These are phyloP conservation scores for Ogataea sp. DNA, from an alignment of 805 yeast genomes.

Conservation along the genomic window DNA sequence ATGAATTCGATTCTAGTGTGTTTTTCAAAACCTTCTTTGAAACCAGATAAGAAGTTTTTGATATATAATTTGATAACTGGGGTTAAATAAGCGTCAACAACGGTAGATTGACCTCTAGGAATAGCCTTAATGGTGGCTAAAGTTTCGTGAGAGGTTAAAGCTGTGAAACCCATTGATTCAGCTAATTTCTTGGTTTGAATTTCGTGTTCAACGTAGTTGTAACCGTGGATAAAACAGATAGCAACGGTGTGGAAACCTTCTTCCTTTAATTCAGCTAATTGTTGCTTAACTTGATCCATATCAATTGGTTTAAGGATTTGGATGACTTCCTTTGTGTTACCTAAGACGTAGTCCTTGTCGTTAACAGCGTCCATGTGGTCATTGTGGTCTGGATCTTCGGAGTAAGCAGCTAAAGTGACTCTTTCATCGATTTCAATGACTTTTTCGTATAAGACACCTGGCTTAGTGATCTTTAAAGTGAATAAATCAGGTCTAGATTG, in stretches of 20 bases:
- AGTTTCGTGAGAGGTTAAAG: slow-evolving; percentile 25
- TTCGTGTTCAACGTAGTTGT: slow-evolving; percentile 30
- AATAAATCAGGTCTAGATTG: slow-evolving; percentile 84
- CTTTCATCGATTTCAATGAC: slow-evolving; percentile 81
- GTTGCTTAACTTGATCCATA: slow-evolving; percentile 8
- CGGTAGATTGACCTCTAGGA: slow-evolving; percentile 30
- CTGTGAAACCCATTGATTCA: slow-evolving; percentile 30
- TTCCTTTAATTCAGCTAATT: slow-evolving; percentile 16
- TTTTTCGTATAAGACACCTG: slow-evolving; percentile 55
- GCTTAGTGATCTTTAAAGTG: slow-evolving; percentile 60
- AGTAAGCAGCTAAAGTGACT: slow-evolving; percentile 64
- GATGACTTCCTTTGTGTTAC: slow-evolving; percentile 30
- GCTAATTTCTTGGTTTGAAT: slow-evolving; percentile 25
- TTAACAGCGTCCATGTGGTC: slow-evolving; percentile 21
- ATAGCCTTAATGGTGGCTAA: slow-evolving; percentile 28
- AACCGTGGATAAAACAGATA: slow-evolving; percentile 28
- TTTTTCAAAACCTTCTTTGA: slow-evolving; percentile 22
- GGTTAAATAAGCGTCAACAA: slow-evolving; percentile 32
- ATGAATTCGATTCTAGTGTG: slow-evolving; percentile 37
- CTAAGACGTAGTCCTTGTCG: slow-evolving; percentile 19
- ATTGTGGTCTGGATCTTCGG: slow-evolving; percentile 54
- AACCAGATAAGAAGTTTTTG: slow-evolving; percentile 24
- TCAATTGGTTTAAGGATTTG: slow-evolving; percentile 27
- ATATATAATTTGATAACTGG: slow-evolving; percentile 29
- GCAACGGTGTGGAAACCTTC: slow-evolving; percentile 26